phyloP scores from a whole-genome alignment of 352 stramenopile species.

The Pythium utonaiense region DNA sequence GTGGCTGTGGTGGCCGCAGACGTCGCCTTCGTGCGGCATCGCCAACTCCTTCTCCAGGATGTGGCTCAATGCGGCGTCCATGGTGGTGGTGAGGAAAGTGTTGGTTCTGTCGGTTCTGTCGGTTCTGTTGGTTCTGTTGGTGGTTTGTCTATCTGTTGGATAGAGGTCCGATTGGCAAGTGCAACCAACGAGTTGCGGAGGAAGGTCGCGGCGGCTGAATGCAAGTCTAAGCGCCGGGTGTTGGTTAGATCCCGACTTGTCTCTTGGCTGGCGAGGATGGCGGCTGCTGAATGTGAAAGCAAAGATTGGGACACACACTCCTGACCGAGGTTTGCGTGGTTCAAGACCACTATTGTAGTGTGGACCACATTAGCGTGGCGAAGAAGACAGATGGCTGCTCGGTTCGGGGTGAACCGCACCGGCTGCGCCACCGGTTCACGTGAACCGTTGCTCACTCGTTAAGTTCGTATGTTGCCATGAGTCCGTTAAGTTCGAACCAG shows the following conservation, averaged over 20 bases:
- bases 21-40: constrained; percentile 22
- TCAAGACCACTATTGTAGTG: neutral
- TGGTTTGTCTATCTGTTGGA: neutral
- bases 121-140: neutral
- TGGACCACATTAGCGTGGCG: constrained; percentile 4
- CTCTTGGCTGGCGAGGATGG: neutral
- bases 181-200: neutral
- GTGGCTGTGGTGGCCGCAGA: constrained; percentile 18
- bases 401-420: neutral
- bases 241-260: constrained; percentile 1
- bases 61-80: constrained; percentile 21
- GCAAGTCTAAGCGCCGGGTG: neutral
- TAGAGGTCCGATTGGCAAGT: constrained; percentile 9
- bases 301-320: constrained; percentile 24
- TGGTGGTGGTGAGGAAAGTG: neutral
- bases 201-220: constrained; percentile 8
- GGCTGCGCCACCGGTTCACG: neutral
- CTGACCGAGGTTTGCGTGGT: neutral
- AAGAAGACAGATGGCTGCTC: neutral
- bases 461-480: neutral
- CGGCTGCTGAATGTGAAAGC: neutral
- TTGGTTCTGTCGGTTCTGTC: neutral
- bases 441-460: neutral
- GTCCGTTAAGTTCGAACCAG: neutral
- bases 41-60: constrained; percentile 23